Evolutionary conservation across 352 stramenopile species (phyloP).

Genomic region (Globisporangium parvum): DNA sequence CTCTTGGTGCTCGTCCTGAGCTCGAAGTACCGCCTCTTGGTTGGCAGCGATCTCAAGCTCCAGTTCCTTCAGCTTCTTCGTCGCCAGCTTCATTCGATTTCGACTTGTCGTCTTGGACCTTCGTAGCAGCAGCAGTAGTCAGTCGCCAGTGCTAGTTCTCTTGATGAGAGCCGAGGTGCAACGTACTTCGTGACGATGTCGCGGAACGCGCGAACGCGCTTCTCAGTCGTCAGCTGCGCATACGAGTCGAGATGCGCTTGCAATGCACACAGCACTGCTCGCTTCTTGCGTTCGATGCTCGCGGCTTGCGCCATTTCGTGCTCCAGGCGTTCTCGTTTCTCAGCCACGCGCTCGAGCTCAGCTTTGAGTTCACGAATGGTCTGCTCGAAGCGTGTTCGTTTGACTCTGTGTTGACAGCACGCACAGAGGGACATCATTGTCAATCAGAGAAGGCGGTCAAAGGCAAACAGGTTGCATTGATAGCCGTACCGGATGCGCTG

Average conservation of each 20-base stretch:
- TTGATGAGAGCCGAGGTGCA: not conserved
- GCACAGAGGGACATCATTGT: too few species aligned
- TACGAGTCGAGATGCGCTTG: not conserved
- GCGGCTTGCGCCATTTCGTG: not conserved
- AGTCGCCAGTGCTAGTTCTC: not conserved
- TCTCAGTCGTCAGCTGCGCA: not conserved
- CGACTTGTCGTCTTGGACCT: not conserved
- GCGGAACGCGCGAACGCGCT: not conserved
- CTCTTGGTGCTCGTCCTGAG: not conserved
- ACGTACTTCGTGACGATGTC: not conserved
- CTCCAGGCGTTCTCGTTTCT: not conserved
- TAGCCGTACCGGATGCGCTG: not conserved
- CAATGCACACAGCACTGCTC: not conserved
- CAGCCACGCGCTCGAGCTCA: not conserved
- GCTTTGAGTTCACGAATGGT: not conserved
- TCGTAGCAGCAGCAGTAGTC: not conserved
- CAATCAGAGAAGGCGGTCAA: too few species aligned
- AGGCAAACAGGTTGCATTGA: not conserved
- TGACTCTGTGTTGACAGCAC: not conserved
- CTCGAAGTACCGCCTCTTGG: not conserved
- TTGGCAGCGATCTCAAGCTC: not conserved
- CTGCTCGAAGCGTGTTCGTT: not conserved
- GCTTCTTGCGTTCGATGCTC: not conserved
- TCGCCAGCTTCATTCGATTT: not conserved
- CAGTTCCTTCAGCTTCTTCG: not conserved